Evolutionary conservation across 306 rosid genomes (phyloP).

Genomic region (Pyrus communis): DNA sequence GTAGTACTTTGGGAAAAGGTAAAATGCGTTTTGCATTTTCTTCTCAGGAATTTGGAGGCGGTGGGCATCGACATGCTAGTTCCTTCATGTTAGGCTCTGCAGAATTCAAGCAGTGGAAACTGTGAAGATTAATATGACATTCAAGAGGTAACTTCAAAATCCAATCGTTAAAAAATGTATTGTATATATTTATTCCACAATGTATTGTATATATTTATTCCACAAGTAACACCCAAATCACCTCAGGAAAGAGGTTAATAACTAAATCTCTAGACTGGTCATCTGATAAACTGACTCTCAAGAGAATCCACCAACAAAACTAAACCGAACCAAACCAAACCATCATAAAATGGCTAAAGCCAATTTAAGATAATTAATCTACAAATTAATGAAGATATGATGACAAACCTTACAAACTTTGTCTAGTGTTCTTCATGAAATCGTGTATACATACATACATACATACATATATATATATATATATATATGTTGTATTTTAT

Average conservation of each 20-base stretch:
- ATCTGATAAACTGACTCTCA: slow-evolving; percentile 29
- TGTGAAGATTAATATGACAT: neutral
- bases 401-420: neutral
- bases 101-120: slow-evolving; percentile 57
- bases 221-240: slow-evolving; percentile 31
- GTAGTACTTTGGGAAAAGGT: neutral
- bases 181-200: neutral
- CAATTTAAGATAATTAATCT: slow-evolving; percentile 26
- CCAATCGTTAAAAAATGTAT: neutral
- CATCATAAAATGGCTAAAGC: neutral
- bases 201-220: neutral
- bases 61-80: slow-evolving; percentile 78
- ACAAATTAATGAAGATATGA: neutral
- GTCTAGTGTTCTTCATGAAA: neutral
- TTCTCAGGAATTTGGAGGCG: slow-evolving; percentile 73
- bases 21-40: neutral
- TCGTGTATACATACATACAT: neutral
- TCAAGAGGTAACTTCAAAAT: neutral
- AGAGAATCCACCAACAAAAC: slow-evolving; percentile 51
- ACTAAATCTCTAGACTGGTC: slow-evolving; percentile 25
- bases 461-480: no score
- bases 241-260: slow-evolving; percentile 34
- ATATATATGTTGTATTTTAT: neutral
- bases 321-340: slow-evolving; percentile 5
- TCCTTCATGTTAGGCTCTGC: slow-evolving; percentile 57